phyloP scores from a whole-genome alignment of 305 asterid genomes.

The Euphrasia arctica region DNA sequence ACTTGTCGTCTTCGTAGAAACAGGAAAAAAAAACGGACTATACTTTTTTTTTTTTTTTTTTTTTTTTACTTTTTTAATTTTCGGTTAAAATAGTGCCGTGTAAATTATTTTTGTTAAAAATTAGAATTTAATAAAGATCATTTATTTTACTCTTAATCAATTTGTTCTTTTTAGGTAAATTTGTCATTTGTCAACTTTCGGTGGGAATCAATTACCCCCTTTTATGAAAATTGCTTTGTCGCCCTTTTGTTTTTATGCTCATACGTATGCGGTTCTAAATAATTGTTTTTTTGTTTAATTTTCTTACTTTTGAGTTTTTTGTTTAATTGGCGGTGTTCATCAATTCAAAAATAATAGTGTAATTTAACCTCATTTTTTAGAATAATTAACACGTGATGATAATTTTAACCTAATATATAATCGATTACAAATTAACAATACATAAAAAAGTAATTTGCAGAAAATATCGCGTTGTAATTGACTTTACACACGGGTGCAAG shows the following conservation, averaged over 20 bases:
- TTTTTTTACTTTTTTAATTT: neutral
- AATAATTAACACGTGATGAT: too few relatives aligned
- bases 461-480: too few relatives aligned
- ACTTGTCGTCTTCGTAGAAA: constrained; percentile 36
- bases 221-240: constrained; percentile 29
- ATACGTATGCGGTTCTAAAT: constrained; percentile 42
- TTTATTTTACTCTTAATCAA: constrained; percentile 20
- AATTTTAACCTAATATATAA: too few relatives aligned
- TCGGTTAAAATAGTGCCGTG: constrained; percentile 28
- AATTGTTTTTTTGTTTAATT: neutral
- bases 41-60: constrained; percentile 23
- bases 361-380: too few relatives aligned
- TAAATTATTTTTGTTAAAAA: constrained; percentile 36
- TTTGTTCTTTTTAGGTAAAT: neutral
- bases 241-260: constrained; percentile 18
- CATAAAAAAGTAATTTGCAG: too few relatives aligned
- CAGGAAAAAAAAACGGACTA: neutral
- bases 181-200: constrained; percentile 38
- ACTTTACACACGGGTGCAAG: too few relatives aligned
- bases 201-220: constrained; percentile 41
- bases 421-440: too few relatives aligned
- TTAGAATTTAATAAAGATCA: constrained; percentile 36
- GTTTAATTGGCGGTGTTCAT: too few relatives aligned
- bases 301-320: neutral
- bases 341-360: too few relatives aligned